These are phyloP conservation scores for Pseudonectria buxi DNA, from an alignment of 2,329 filamentous ascomycete species.

Conservation along the genomic window DNA sequence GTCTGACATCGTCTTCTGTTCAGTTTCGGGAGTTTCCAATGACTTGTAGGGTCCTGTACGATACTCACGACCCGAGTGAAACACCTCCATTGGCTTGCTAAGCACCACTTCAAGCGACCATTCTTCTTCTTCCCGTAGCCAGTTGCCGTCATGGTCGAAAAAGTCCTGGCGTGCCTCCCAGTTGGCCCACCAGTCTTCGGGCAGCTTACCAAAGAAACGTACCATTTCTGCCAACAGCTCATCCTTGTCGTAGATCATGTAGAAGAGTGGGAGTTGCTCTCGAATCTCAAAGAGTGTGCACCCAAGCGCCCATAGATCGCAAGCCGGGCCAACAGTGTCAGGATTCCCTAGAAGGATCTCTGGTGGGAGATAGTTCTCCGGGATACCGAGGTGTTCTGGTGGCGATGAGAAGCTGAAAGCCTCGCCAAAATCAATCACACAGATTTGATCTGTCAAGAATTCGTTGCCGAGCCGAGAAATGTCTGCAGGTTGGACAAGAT, in stretches of 20 bases:
- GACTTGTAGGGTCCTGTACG: background rate
- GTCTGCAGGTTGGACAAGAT: conserved; percentile 16
- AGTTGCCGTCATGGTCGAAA: conserved; percentile 15
- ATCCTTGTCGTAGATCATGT: conserved; percentile 22
- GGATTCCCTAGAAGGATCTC: conserved; percentile 19
- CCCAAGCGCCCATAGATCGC: conserved; percentile 28
- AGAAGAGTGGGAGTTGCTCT: conserved; percentile 21
- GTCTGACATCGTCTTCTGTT: conserved; percentile 19
- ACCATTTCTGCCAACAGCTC: conserved; percentile 23
- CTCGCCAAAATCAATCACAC: conserved; percentile 20
- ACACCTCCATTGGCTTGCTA: conserved; percentile 1
- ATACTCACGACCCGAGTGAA: background rate
- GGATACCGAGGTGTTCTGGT: conserved; percentile 20
- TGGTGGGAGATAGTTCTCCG: conserved; percentile 22
- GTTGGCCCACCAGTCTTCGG: conserved; percentile 23
- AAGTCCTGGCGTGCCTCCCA: conserved; percentile 19
- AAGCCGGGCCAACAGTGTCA: conserved; percentile 7
- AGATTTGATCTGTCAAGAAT: conserved; percentile 12
- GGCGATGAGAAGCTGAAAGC: conserved; percentile 9
- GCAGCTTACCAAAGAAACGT: conserved; percentile 24
- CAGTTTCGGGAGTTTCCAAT: conserved; percentile 5
- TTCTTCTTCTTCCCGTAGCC: background rate
- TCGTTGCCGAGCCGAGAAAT: background rate
- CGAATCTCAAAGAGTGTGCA: conserved; percentile 29
- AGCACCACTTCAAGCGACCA: conserved; percentile 6